Percentiles rank a stretch among this genome's conserved stretches.
Evolutionary conservation across 2,329 filamentous ascomycete species (phyloP).

Genomic region (Colletotrichum siamense): DNA sequence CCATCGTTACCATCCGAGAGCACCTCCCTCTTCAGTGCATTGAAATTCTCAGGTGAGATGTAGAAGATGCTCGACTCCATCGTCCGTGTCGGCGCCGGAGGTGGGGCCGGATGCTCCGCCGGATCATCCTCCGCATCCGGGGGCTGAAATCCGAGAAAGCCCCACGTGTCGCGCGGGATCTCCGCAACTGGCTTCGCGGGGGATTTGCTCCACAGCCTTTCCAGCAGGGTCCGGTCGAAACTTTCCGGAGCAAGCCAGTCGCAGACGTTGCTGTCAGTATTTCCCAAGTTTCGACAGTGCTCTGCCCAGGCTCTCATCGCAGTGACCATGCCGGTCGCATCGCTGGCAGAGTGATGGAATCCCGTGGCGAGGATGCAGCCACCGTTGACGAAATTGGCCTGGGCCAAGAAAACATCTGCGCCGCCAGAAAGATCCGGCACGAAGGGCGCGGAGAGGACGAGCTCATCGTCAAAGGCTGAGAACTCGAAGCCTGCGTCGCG

Average conservation of each 20-base stretch:
- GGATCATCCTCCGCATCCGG: neutral
- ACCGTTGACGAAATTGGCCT: constrained; percentile 35
- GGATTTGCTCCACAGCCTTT: constrained; percentile 32
- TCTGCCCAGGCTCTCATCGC: constrained; percentile 35
- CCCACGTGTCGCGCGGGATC: constrained; percentile 26
- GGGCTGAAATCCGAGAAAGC: constrained; percentile 28
- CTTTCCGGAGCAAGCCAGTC: constrained; percentile 33
- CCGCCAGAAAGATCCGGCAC: constrained; percentile 23
- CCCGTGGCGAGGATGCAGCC: constrained; percentile 29
- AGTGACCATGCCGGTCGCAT: constrained; percentile 32
- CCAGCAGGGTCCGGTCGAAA: constrained; percentile 32
- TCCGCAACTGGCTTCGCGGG: constrained; percentile 24
- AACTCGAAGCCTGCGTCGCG: constrained; percentile 28
- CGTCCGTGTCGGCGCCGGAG: neutral
- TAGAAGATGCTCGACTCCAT: constrained; percentile 6
- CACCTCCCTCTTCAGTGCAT: constrained; percentile 37
- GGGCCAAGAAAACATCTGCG: constrained; percentile 31
- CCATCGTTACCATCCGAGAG: constrained; percentile 27
- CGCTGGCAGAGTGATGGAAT: constrained; percentile 18
- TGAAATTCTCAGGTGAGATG: neutral
- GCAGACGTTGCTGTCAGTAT: constrained; percentile 19
- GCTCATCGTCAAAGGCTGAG: constrained; percentile 30
- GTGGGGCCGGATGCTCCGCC: neutral
- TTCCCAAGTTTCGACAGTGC: constrained; percentile 31
- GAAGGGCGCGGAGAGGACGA: constrained; percentile 27